These are phyloP conservation scores for Allantophomopsis cytisporea DNA, from an alignment of 2,329 filamentous ascomycete species.

Conservation along the genomic window DNA sequence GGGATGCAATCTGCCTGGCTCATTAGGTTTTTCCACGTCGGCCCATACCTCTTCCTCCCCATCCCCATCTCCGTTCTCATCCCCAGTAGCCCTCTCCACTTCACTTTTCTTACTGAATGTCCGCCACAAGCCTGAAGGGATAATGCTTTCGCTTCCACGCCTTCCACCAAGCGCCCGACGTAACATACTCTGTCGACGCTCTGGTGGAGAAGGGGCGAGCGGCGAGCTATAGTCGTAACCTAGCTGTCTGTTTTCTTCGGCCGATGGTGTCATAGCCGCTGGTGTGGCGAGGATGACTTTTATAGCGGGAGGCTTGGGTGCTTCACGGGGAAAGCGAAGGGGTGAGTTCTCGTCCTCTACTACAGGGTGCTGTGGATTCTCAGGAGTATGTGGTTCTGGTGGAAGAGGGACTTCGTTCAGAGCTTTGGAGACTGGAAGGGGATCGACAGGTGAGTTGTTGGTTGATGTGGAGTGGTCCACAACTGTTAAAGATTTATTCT, in stretches of 20 bases:
- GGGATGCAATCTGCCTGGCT: conserved; percentile 42
- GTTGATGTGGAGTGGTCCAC: conserved; percentile 20
- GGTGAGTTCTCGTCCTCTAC: conserved; percentile 44
- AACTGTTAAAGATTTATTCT: conserved; percentile 49
- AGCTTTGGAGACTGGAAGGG: conserved; percentile 17
- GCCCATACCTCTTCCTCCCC: conserved; percentile 10
- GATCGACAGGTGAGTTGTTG: conserved; percentile 5
- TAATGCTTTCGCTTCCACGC: conserved; percentile 32
- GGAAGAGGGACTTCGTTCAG: conserved; percentile 29
- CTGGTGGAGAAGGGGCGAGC: conserved; percentile 25
- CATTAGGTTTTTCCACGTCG: conserved; percentile 28
- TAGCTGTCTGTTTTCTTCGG: conserved; percentile 35
- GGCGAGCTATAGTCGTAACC: conserved; percentile 31
- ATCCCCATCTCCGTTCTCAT: too few relatives aligned
- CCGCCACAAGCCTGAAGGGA: conserved; percentile 35
- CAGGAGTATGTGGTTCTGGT: conserved; percentile 24
- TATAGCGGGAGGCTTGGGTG: conserved; percentile 40
- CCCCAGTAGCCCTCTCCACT: conserved; percentile 7
- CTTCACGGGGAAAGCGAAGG: conserved; percentile 45
- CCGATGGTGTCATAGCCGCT: conserved; percentile 40
- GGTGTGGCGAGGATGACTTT: conserved; percentile 51
- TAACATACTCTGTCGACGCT: conserved; percentile 34
- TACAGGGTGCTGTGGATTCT: conserved; percentile 10
- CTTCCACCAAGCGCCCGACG: conserved; percentile 36
- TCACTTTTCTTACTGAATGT: conserved; percentile 14